phyloP scores from a whole-genome alignment of 1,139 yeast species.

The Kodamaea derodonti region DNA sequence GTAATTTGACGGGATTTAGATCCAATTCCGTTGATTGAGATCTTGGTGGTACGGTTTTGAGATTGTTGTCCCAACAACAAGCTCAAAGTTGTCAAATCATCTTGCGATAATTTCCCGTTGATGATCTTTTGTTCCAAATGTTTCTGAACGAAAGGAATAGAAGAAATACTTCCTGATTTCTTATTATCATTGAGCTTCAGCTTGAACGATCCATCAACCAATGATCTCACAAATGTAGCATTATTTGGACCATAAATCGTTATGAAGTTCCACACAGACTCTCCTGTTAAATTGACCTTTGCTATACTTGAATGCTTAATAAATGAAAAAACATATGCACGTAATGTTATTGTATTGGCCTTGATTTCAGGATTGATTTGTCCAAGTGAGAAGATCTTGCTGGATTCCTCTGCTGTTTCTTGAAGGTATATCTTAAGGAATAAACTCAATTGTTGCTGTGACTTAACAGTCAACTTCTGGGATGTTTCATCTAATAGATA shows the following conservation, averaged over 20 bases:
- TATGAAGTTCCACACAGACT: slow-evolving; percentile 59
- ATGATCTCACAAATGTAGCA: slow-evolving; percentile 42
- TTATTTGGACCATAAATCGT: slow-evolving; percentile 49
- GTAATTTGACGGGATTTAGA: slow-evolving; percentile 7
- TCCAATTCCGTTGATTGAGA: slow-evolving; percentile 9
- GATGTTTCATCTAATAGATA: slow-evolving; percentile 36
- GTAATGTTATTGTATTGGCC: slow-evolving; percentile 45
- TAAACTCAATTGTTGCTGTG: slow-evolving; percentile 54
- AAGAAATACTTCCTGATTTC: slow-evolving; percentile 48
- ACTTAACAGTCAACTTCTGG: slow-evolving; percentile 41
- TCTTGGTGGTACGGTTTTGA: slow-evolving; percentile 8
- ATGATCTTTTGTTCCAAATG: slow-evolving; percentile 41
- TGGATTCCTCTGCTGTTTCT: slow-evolving; percentile 59
- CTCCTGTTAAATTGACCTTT: slow-evolving; percentile 54
- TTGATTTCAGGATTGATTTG: slow-evolving; percentile 65
- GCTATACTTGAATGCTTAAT: slow-evolving; percentile 52
- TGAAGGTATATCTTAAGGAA: slow-evolving; percentile 54
- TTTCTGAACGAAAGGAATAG: slow-evolving; percentile 42
- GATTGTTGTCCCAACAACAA: slow-evolving; percentile 40
- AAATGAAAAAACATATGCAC: slow-evolving; percentile 49
- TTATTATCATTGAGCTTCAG: slow-evolving; percentile 47
- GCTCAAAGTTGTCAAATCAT: slow-evolving; percentile 44
- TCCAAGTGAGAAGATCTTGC: slow-evolving; percentile 62
- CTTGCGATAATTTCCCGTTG: slow-evolving; percentile 38
- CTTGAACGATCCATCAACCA: slow-evolving; percentile 52